Base-by-base conservation (phyloP, 306 rosid species). In the Trifolium pratense region DNA sequence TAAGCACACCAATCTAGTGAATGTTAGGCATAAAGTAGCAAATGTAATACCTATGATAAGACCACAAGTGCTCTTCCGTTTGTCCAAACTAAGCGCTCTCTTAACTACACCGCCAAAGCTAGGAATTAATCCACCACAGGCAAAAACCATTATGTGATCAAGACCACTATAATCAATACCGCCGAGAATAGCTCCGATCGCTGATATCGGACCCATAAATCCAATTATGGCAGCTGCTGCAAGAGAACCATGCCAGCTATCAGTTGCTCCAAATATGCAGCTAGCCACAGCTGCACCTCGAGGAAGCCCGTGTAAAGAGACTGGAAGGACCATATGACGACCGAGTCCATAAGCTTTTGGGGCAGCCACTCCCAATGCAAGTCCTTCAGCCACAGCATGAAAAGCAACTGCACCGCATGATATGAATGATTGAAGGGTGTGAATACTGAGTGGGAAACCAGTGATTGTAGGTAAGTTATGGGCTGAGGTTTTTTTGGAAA, bases 231-330 rank as follows among this genome's bases (percentile, higher is more conserved):
- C 93, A 21, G 99, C 97, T 0, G 97, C 75, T 11, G 92, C 91
- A 73, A 95, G 97, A 55, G 99, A 83, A 7, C 89, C 93, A 2
- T 91, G 97, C 99, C 97, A 95, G 82, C 94, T 91, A 66, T 91
- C 97, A 6, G 99, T 90, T 13, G 93, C 96, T 61, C 99, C 99
- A 16, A 87, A 91, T 55, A 95, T 85, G 82, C 97, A 95, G 84
- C 97, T 91, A 32, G 99, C 99, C 65, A 95, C 99, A 15, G 97
- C 97, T 34, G 97, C 99, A 13, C 99, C 97, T 16, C 97, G 89
- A 68, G 99, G 99, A 62, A 95, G 95, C 12, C 99, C 99, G 0
- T 95, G 99, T 20, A 95, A 87, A 69, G 97, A 95, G 80, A 92
- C 97, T 0, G 99, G 99, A 77, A 95, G 97, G 78, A 95, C 97